Percentiles rank a stretch among this genome's conserved stretches.
phyloP scores from a whole-genome alignment of 2,329 filamentous ascomycete genomes.

The Penicillium rolfsii region DNA sequence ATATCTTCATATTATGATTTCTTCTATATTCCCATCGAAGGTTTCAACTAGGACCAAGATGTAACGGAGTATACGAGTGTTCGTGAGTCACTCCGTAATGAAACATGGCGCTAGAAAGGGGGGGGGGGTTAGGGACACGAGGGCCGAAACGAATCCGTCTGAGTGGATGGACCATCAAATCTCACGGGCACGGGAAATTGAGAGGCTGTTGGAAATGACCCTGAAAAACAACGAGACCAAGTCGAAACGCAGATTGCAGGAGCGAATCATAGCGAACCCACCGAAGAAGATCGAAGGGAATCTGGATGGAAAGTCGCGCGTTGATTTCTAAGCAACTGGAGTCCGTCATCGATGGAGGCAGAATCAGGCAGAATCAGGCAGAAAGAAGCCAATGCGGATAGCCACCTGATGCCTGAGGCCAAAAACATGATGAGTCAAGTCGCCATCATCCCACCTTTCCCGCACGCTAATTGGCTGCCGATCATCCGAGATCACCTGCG shows the following conservation, averaged over 20 bases:
- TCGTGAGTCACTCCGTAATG: conserved; percentile 5
- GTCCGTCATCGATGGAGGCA: neutral
- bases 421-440: neutral
- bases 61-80: conserved; percentile 2
- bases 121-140: neutral
- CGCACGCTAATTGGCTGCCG: conserved; percentile 21
- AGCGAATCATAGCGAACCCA: conserved; percentile 6
- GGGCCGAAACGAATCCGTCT: neutral
- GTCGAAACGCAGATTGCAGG: neutral
- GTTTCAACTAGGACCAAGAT: neutral
- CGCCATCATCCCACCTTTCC: neutral
- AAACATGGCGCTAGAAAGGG: neutral
- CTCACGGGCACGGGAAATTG: neutral
- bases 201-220: neutral
- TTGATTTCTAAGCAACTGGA: conserved; percentile 36
- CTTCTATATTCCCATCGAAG: neutral
- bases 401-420: neutral
- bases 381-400: neutral
- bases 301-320: neutral
- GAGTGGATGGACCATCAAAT: neutral
- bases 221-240: neutral
- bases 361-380: neutral
- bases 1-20: neutral
- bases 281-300: conserved; percentile 3
- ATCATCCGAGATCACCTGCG: conserved; percentile 15